These are phyloP conservation scores for Fusarium sp. DNA, from an alignment of 2,329 filamentous ascomycete genomes.

Conservation along the genomic window DNA sequence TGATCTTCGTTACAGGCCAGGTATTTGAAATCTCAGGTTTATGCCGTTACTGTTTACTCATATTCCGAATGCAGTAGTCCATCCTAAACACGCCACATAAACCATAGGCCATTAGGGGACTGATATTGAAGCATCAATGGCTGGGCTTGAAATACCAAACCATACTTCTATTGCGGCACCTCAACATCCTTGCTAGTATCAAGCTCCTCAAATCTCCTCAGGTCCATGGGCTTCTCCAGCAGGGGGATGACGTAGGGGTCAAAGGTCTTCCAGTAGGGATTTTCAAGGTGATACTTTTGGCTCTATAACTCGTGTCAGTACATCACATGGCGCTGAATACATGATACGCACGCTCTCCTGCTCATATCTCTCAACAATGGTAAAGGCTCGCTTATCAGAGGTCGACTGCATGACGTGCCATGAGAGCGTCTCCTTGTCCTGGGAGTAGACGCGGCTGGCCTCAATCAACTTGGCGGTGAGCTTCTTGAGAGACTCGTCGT, in stretches of 20 bases:
- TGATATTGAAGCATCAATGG: not conserved
- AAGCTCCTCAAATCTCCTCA: slow-evolving; percentile 73
- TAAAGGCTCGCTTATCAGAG: slow-evolving; percentile 73
- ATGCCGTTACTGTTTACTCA: too few relatives aligned
- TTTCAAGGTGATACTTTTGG: slow-evolving; percentile 71
- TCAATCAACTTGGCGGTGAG: slow-evolving; percentile 77
- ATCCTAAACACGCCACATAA: too few relatives aligned
- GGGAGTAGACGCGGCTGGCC: slow-evolving; percentile 75
- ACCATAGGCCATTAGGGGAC: too few relatives aligned
- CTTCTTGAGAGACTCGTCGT: slow-evolving; percentile 69
- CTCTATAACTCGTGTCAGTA: slow-evolving; percentile 47
- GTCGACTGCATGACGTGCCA: slow-evolving; percentile 84
- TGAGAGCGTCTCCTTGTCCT: slow-evolving; percentile 74
- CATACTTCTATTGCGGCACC: slow-evolving; percentile 44
- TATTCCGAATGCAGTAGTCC: too few relatives aligned
- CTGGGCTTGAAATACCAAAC: too few relatives aligned
- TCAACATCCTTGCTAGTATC: slow-evolving; percentile 62
- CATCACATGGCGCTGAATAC: not conserved
- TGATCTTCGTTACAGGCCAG: not conserved
- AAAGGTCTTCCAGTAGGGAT: slow-evolving; percentile 80
- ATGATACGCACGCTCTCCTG: slow-evolving; percentile 64
- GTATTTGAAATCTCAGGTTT: too few relatives aligned
- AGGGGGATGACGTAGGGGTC: slow-evolving; percentile 77
- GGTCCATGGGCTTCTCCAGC: slow-evolving; percentile 73
- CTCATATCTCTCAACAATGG: slow-evolving; percentile 77